These are phyloP conservation scores for Yarrowia porcina DNA, from an alignment of 805 yeast species.

Conservation along the genomic window DNA sequence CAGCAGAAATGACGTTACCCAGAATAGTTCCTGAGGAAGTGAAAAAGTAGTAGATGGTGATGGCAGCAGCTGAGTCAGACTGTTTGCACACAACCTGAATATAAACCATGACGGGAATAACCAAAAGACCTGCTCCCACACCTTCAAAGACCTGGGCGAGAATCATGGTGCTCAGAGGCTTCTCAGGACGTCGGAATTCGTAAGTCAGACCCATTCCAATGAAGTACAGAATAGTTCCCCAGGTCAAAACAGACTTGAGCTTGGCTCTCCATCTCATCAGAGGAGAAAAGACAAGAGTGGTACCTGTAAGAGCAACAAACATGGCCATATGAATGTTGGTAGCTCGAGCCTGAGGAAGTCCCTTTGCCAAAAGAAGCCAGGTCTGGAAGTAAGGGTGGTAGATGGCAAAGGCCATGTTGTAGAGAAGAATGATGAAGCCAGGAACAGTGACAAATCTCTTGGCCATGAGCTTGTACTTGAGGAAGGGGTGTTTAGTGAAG, in stretches of 20 bases:
- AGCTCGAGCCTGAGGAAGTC: neutral
- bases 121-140: conserved; percentile 12
- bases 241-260: neutral
- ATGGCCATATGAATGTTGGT: conserved; percentile 21
- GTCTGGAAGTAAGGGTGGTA: conserved; percentile 12
- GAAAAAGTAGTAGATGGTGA: conserved; percentile 24
- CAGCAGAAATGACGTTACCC: conserved; percentile 26
- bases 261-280: conserved; percentile 19
- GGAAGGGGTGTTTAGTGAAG: conserved; percentile 3
- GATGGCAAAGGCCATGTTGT: conserved; percentile 20
- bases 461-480: conserved; percentile 9
- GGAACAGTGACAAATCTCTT: neutral
- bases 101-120: conserved; percentile 15
- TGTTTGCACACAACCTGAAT: conserved; percentile 22
- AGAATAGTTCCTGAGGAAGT: conserved; percentile 23
- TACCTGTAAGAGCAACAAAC: neutral
- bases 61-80: conserved; percentile 23
- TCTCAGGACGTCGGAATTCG: conserved; percentile 18
- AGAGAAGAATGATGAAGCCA: neutral
- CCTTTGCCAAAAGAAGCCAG: conserved; percentile 4
- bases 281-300: conserved; percentile 5
- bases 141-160: conserved; percentile 16
- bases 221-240: conserved; percentile 10
- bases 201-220: conserved; percentile 7
- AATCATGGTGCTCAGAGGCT: conserved; percentile 1